Conservation (phyloP, 345 rosid genomes). For the Anacardium occidentale region DNA sequence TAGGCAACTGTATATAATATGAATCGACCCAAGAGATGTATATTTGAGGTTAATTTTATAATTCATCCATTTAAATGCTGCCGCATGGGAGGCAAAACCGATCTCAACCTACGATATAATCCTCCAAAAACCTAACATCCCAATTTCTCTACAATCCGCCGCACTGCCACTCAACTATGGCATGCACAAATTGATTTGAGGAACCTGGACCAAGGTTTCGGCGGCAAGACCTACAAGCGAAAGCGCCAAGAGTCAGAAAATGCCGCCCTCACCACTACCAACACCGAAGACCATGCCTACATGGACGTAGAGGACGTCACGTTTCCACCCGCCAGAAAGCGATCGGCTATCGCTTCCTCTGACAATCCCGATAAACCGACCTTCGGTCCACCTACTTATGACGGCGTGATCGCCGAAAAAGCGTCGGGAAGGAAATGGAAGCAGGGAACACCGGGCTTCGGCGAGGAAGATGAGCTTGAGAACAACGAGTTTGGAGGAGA, state of each 20-base stretch:
- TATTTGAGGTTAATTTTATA: too few species aligned
- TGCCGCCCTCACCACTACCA: conserved; percentile 14
- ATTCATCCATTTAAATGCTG: too few species aligned
- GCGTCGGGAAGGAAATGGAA: conserved; percentile 93
- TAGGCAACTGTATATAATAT: too few species aligned
- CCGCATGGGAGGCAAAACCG: background rate
- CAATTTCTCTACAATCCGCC: background rate
- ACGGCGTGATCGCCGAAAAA: conserved; percentile 90
- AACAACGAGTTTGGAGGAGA: conserved; percentile 57
- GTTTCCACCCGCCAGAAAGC: conserved; percentile 59
- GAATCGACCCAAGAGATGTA: too few species aligned
- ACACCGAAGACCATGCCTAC: conserved; percentile 26
- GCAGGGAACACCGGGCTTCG: conserved; percentile 67
- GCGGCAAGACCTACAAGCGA: conserved; percentile 89
- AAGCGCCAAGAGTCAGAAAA: conserved; percentile 52
- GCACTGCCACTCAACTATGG: conserved; percentile 40
- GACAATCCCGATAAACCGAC: conserved; percentile 71
- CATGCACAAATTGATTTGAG: conserved; percentile 89
- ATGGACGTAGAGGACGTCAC: conserved; percentile 62
- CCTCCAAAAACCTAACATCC: conserved; percentile 2
- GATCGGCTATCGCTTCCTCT: conserved; percentile 64
- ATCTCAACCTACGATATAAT: background rate
- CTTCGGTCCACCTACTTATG: conserved; percentile 66
- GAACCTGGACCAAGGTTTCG: conserved; percentile 85
- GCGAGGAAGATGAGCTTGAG: conserved; percentile 59